Evolutionary conservation across 1,139 yeast genomes (phyloP).

Genomic region (Hansenula anomala): DNA sequence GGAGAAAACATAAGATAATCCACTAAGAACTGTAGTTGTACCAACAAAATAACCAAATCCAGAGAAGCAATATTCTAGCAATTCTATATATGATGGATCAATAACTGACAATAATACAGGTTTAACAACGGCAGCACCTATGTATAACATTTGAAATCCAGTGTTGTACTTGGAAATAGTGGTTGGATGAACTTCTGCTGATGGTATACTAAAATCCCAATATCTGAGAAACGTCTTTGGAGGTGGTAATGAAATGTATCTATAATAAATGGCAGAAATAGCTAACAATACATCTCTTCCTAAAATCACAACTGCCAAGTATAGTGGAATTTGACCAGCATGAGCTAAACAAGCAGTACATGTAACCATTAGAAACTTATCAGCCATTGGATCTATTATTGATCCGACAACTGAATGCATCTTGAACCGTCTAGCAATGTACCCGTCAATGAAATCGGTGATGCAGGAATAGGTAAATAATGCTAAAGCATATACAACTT

Average conservation of each 20-base stretch:
- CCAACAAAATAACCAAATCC: conserved; percentile 62
- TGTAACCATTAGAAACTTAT: conserved; percentile 82
- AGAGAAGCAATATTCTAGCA: conserved; percentile 18
- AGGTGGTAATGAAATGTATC: conserved; percentile 69
- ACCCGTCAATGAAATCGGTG: conserved; percentile 91
- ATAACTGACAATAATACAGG: conserved; percentile 45
- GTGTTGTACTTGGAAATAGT: conserved; percentile 84
- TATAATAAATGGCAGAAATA: conserved; percentile 65
- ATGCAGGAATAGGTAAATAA: conserved; percentile 80
- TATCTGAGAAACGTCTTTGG: conserved; percentile 71
- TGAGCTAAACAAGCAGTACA: conserved; percentile 76
- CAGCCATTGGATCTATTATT: conserved; percentile 93
- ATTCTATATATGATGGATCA: conserved; percentile 9
- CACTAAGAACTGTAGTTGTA: conserved; percentile 72
- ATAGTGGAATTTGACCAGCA: conserved; percentile 60
- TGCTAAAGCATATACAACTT: conserved; percentile 59
- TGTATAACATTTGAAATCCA: conserved; percentile 84
- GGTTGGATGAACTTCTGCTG: conserved; percentile 90
- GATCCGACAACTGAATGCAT: conserved; percentile 84
- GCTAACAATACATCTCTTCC: conserved; percentile 83
- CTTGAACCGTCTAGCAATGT: conserved; percentile 74
- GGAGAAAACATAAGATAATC: conserved; percentile 67
- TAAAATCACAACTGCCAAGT: conserved; percentile 67
- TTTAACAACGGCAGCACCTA: conserved; percentile 67
- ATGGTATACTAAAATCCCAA: conserved; percentile 75